Evolutionary conservation across 2,329 filamentous ascomycete genomes (phyloP), one percentile per base, ranked within the genome.

Genomic region (Lomentospora prolificans): DNA sequence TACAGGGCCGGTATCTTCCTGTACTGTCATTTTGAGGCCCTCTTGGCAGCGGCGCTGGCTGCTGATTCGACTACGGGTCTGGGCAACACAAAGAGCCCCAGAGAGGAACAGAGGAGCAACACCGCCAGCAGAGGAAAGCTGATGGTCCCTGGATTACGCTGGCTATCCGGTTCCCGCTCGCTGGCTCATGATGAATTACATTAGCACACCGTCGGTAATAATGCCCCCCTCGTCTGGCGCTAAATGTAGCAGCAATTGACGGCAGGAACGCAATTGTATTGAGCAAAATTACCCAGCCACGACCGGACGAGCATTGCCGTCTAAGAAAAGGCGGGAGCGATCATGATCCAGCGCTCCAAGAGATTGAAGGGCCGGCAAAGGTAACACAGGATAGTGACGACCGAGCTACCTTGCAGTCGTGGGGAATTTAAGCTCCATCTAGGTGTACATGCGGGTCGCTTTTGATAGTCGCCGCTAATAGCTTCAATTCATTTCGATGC

Each of bases 1-100:
- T n/a, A n/a, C n/a, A n/a, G n/a, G n/a, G n/a, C n/a, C n/a, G n/a
- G n/a, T n/a, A n/a, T n/a, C n/a, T n/a, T n/a, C 17, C 12, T 19
- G 17, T 48, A 19, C 22, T 22, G 44, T 48, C 36, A 54, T 54
- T 54, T 54, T 54, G 52, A 54, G 52, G 52, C 52, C 52, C 52
- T 54, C 52, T 54, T 54, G 52, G 52, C 52, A 31, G 10, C 7
- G 14, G 28, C 19, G 12, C 17, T 51, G 48, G 30, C 30, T 28
- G 12, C 17, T 51, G 48, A 51, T 51, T 51, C 30, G 30, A 33
- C 30, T 33, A 12, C 30, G n/a, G n/a, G n/a, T n/a, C n/a, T n/a
- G n/a, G n/a, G n/a, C n/a, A n/a, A n/a, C n/a, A n/a, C n/a, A n/a
- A n/a, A n/a, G n/a, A n/a, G n/a, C n/a, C n/a, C n/a, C n/a, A n/a